Conservation (phyloP, 2,329 filamentous ascomycete species). For the Ophiocordyceps sinensis region DNA sequence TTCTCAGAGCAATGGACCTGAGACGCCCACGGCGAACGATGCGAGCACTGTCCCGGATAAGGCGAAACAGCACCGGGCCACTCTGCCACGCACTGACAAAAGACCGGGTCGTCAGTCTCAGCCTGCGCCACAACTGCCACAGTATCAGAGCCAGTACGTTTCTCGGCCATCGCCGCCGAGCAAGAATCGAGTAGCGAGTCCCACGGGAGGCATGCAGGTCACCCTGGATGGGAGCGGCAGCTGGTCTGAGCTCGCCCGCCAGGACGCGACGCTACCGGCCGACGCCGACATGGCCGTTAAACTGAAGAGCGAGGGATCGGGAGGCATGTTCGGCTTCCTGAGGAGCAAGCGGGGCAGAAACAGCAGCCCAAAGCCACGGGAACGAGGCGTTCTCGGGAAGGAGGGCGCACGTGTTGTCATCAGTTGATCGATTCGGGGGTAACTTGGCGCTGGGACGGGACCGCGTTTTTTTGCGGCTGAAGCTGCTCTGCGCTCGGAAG, state of each 20-base stretch:
- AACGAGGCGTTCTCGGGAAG: slow-evolving; percentile 85
- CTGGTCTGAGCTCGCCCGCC: slow-evolving; percentile 82
- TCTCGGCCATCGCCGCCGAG: slow-evolving; percentile 35
- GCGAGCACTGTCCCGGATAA: slow-evolving; percentile 23
- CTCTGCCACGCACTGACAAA: slow-evolving; percentile 10
- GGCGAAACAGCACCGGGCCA: slow-evolving; percentile 2
- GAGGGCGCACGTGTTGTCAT: slow-evolving; percentile 80
- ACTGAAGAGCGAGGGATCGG: slow-evolving; percentile 42
- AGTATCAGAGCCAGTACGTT: slow-evolving; percentile 32
- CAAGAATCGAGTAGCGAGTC: slow-evolving; percentile 57
- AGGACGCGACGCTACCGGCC: slow-evolving; percentile 59
- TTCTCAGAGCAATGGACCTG: slow-evolving; percentile 13
- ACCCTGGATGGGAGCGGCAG: slow-evolving; percentile 79
- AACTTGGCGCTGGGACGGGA: too few species aligned
- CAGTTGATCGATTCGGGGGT: slow-evolving; percentile 26
- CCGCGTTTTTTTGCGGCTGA: too few species aligned
- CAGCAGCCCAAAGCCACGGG: slow-evolving; percentile 85
- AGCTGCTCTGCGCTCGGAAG: too few species aligned
- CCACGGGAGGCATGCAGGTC: slow-evolving; percentile 76
- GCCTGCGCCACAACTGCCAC: slow-evolving; percentile 24
- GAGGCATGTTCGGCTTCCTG: slow-evolving; percentile 82
- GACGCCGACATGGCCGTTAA: slow-evolving; percentile 44
- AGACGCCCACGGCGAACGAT: slow-evolving; percentile 38
- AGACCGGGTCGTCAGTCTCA: slow-evolving; percentile 11
- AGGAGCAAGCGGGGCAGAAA: slow-evolving; percentile 80